Evolutionary conservation across 371 early-diverging fungal genomes (phyloP).

Genomic region (Syncephalis plumigaleata): DNA sequence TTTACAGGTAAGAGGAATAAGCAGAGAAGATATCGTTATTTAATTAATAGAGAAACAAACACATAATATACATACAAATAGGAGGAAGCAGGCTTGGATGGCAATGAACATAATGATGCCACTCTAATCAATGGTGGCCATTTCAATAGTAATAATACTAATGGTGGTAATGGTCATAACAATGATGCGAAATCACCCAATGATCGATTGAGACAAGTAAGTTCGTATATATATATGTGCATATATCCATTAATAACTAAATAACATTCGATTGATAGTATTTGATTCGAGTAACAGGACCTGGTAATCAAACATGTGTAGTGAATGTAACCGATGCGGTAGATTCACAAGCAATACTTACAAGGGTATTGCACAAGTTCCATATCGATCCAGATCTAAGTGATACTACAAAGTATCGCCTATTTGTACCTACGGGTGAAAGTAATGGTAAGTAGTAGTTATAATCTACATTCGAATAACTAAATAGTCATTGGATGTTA

Average conservation of each 20-base stretch:
- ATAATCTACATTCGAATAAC: not conserved
- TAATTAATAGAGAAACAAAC: not conserved
- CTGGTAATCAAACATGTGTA: slow-evolving; percentile 42
- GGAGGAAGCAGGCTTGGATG: not conserved
- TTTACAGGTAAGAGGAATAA: not conserved
- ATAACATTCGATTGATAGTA: slow-evolving; percentile 16
- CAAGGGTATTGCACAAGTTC: slow-evolving; percentile 44
- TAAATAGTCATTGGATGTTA: not conserved
- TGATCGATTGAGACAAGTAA: slow-evolving; percentile 40
- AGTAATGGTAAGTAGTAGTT: slow-evolving; percentile 8
- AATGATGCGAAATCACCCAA: not conserved
- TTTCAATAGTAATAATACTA: too few species aligned
- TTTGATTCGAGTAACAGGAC: slow-evolving; percentile 48
- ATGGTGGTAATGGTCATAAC: too few species aligned
- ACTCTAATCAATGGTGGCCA: too few species aligned
- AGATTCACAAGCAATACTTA: slow-evolving; percentile 32
- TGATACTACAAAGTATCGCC: slow-evolving; percentile 40
- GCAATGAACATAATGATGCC: too few species aligned
- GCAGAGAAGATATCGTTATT: not conserved
- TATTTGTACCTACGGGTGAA: slow-evolving; percentile 38
- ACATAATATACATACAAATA: not conserved
- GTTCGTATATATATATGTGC: not conserved
- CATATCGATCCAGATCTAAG: slow-evolving; percentile 37
- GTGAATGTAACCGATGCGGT: slow-evolving; percentile 37
- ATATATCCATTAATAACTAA: not conserved